Percentiles rank a stretch among this genome's conserved stretches.
Evolutionary conservation across 495 filamentous ascomycete genomes (phyloP).

Genomic region (Xylaria acuta): DNA sequence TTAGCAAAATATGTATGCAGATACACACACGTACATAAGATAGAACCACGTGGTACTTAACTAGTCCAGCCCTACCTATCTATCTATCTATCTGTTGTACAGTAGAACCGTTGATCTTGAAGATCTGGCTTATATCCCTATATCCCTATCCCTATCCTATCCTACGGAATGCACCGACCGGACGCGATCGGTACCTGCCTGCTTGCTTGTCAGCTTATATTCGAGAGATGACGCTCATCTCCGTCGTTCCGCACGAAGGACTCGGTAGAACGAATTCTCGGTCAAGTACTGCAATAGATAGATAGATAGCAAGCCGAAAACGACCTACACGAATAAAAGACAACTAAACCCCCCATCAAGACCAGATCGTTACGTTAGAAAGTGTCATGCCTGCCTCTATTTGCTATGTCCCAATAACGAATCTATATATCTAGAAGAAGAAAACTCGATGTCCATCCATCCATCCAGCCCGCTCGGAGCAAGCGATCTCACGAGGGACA

Average conservation of each 20-base stretch:
- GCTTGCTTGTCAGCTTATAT: neutral
- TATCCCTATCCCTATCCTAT: no score
- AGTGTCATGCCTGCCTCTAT: no score
- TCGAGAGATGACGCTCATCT: neutral
- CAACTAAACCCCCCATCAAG: neutral
- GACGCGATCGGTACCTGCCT: neutral
- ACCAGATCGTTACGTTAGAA: neutral
- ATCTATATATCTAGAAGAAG: no score
- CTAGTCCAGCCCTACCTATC: neutral
- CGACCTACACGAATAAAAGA: neutral
- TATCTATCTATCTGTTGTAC: neutral
- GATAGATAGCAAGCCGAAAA: neutral
- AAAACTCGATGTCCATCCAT: neutral
- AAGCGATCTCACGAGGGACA: neutral
- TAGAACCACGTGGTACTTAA: constrained; percentile 7
- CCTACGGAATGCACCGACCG: neutral
- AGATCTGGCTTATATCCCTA: neutral
- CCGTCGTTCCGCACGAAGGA: neutral
- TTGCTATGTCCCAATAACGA: no score
- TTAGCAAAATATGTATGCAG: neutral
- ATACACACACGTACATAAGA: no score
- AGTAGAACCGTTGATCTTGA: neutral
- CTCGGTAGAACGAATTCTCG: neutral
- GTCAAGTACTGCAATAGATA: neutral
- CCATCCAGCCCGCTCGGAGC: neutral